A percentile compares a stretch with the other conserved stretches of the same genome.
These are phyloP conservation scores for Hemisphaericaspora lyxosophila DNA, from an alignment of 1,139 yeast genomes.

Conservation along the genomic window DNA sequence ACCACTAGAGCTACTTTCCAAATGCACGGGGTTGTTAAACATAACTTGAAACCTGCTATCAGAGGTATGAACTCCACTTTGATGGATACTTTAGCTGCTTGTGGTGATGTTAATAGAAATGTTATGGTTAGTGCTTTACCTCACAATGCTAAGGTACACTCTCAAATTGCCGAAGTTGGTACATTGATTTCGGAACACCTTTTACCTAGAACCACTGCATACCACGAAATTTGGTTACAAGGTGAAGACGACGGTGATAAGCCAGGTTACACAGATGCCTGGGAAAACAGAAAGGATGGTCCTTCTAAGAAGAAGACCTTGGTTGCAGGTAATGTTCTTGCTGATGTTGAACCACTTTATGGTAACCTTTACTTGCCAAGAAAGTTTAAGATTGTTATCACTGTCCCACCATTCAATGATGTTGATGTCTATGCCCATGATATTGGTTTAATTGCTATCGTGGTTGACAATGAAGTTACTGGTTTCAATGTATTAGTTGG, in stretches of 20 bases:
- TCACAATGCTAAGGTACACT: constrained; percentile 76
- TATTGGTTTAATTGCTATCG: constrained; percentile 87
- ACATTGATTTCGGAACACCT: constrained; percentile 72
- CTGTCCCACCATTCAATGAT: constrained; percentile 96
- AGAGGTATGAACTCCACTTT: constrained; percentile 90
- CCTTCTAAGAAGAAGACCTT: constrained; percentile 78
- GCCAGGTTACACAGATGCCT: constrained; percentile 65
- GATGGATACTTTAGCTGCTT: constrained; percentile 94
- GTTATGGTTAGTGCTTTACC: constrained; percentile 92
- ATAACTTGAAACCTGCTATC: constrained; percentile 83
- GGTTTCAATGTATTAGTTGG: constrained; percentile 93
- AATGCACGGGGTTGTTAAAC: constrained; percentile 92
- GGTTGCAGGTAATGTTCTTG: constrained; percentile 85
- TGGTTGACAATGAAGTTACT: constrained; percentile 59
- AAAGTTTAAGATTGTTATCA: constrained; percentile 91
- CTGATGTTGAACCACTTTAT: constrained; percentile 83
- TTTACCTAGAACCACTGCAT: constrained; percentile 90
- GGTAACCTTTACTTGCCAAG: constrained; percentile 90
- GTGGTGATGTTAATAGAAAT: constrained; percentile 98
- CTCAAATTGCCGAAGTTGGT: constrained; percentile 67
- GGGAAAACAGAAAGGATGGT: constrained; percentile 73
- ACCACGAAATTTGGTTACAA: constrained; percentile 95
- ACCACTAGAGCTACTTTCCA: constrained; percentile 98
- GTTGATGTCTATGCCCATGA: constrained; percentile 97
- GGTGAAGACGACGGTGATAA: constrained; percentile 78